Evolutionary conservation across 106 monocot genomes (phyloP).

Genomic region (Dendrobium catenatum): DNA sequence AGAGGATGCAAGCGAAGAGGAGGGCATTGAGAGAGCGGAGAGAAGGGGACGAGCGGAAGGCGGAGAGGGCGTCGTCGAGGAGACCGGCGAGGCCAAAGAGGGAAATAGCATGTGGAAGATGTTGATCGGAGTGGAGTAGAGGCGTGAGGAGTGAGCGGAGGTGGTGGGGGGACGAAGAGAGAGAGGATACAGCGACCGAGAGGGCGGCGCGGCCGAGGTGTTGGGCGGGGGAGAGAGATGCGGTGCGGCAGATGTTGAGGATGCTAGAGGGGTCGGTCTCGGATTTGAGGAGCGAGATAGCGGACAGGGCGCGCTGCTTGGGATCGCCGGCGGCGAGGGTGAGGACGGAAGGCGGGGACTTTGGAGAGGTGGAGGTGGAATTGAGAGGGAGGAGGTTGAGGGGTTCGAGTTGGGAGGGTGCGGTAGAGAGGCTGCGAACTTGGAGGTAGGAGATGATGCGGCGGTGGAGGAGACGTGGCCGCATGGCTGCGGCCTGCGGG

Average conservation of each 20-base stretch:
- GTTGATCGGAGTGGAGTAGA: constrained; percentile 7
- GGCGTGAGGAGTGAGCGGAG: constrained; percentile 29
- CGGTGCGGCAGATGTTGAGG: constrained; percentile 25
- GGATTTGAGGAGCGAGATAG: constrained; percentile 33
- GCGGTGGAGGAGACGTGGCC: not conserved
- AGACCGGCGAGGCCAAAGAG: constrained; percentile 47
- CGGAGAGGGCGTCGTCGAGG: constrained; percentile 30
- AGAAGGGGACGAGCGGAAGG: constrained; percentile 15
- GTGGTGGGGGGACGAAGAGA: constrained; percentile 20
- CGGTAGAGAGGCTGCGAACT: not conserved
- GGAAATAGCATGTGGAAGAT: constrained; percentile 25
- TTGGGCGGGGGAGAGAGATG: constrained; percentile 22
- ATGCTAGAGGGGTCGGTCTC: constrained; percentile 25
- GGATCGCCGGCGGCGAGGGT: not conserved
- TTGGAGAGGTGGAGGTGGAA: not conserved
- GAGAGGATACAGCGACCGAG: constrained; percentile 25
- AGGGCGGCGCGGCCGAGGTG: constrained; percentile 36
- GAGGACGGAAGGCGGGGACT: not conserved
- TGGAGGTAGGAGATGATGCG: not conserved
- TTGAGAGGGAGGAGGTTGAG: not conserved
- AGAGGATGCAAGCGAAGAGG: constrained; percentile 36
- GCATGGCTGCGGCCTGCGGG: not conserved
- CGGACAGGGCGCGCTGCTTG: constrained; percentile 7
- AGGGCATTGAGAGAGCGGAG: constrained; percentile 37
- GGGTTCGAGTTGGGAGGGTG: too few relatives aligned